Conservation (phyloP, 2,329 filamentous ascomycete species). For the Sphaerostilbella broomeana region DNA sequence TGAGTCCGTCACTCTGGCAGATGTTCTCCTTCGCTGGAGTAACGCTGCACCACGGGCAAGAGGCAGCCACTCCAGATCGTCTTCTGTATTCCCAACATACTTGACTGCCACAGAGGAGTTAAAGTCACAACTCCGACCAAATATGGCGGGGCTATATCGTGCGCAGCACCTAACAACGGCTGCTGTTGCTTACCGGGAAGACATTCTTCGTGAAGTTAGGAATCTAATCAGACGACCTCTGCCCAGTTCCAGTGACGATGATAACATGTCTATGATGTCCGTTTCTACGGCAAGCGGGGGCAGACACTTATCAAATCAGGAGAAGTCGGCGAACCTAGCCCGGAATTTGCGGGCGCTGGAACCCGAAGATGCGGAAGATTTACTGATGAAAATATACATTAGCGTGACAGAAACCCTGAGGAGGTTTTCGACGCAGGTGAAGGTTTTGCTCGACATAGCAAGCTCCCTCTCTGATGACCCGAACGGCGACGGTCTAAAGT, state of each 20-base stretch:
- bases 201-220: conserved; percentile 79
- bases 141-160: conserved; percentile 71
- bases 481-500: conserved; percentile 36
- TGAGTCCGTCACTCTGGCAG: conserved; percentile 60
- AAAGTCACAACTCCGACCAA: conserved; percentile 61
- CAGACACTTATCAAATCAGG: conserved; percentile 66
- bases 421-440: conserved; percentile 81
- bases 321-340: conserved; percentile 83
- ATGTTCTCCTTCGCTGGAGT: conserved; percentile 81
- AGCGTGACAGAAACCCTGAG: conserved; percentile 81
- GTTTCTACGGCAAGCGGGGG: conserved; percentile 68
- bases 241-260: conserved; percentile 89
- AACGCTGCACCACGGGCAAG: conserved; percentile 66
- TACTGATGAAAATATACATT: conserved; percentile 78
- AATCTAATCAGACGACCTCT: conserved; percentile 76
- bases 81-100: conserved; percentile 71
- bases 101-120: conserved; percentile 65
- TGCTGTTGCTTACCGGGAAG: conserved; percentile 76
- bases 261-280: conserved; percentile 83
- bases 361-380: conserved; percentile 73
- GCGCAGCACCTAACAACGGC: conserved; percentile 75
- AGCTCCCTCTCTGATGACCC: conserved; percentile 56
- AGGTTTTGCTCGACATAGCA: conserved; percentile 89
- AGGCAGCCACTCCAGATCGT: conserved; percentile 58
- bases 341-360: conserved; percentile 82